Evolutionary conservation across 129 eudicot species (phyloP), one percentile per base, ranked within the genome.

Genomic region (Flaveria ramosissima): DNA sequence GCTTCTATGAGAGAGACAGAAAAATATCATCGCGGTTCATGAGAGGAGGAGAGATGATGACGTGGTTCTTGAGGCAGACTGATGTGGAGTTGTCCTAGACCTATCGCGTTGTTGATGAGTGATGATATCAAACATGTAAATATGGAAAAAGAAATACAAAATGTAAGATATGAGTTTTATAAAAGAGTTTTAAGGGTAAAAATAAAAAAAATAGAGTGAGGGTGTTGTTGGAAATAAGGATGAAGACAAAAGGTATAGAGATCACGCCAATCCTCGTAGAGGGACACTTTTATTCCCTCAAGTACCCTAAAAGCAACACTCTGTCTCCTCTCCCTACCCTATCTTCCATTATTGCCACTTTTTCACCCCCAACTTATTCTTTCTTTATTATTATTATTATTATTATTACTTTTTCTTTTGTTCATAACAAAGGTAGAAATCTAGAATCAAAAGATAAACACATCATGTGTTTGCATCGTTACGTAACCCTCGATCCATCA

Each of bases 231-330:
- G 76, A 85, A 78, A 65, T 73, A 13, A 59, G 48, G 81, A 78
- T 73, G 67, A 72, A 69, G 83, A 79, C 83, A 86, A 83, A 86
- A 77, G 85, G 78, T 80, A 10, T n/a, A 74, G 71, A 36, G 80
- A 80, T 67, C 80, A 80, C 80, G 84, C 83, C 75, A 80, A 73
- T 80, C 83, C 79, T 80, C 74, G 84, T 80, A 73, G 75, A 73
- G 84, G 83, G 84, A 80, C 84, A 73, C 46, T 73, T 80, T 73
- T 80, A 80, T 80, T 80, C 79, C 69, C 52, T 65, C 45, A 72
- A 51, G 78, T 79, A 72, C 83, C 83, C 79, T 43, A 80, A 80
- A 80, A 80, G 84, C 79, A 80, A 80, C 79, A 73, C 51, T 67
- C 79, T 80, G 79, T 80, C 84, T 45, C 84, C 80, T 80, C 84